phyloP scores from a whole-genome alignment of 768 basidiomycete genomes.

The Clavaria fumosa region DNA sequence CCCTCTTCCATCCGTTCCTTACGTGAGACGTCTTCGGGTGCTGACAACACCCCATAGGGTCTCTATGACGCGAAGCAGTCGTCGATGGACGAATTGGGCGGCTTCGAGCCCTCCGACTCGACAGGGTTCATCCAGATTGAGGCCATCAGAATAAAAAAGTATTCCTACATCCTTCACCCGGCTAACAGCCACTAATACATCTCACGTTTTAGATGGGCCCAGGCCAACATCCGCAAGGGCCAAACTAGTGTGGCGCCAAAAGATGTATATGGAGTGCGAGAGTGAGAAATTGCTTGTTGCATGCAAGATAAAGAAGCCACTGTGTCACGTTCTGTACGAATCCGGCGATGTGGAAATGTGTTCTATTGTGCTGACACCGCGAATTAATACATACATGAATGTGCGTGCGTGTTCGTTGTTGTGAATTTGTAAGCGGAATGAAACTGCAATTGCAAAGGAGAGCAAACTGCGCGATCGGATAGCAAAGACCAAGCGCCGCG shows the following conservation, averaged over 20 bases:
- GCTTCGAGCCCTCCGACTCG: slow-evolving; percentile 92
- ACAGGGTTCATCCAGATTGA: slow-evolving; percentile 96
- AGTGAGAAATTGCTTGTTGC: too few relatives aligned
- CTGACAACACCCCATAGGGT: slow-evolving; percentile 30
- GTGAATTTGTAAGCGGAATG: too few relatives aligned
- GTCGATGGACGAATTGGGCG: slow-evolving; percentile 98
- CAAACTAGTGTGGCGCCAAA: slow-evolving; percentile 62
- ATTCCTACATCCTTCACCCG: slow-evolving; percentile 16
- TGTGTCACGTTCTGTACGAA: too few relatives aligned
- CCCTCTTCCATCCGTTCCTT: too few relatives aligned
- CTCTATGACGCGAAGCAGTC: slow-evolving; percentile 92
- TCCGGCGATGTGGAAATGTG: too few relatives aligned
- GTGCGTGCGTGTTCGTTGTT: too few relatives aligned
- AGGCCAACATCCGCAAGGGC: slow-evolving; percentile 74
- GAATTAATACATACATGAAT: too few relatives aligned
- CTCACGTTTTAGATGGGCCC: slow-evolving; percentile 51
- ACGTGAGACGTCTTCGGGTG: neutral
- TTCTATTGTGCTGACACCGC: too few relatives aligned
- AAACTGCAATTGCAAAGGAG: too few relatives aligned
- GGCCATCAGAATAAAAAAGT: slow-evolving; percentile 97
- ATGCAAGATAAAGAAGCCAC: too few relatives aligned
- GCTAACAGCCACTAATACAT: slow-evolving; percentile 4
- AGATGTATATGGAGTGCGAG: slow-evolving; percentile 64
- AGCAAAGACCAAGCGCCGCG: too few relatives aligned
- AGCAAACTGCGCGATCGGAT: too few relatives aligned